phyloP scores from a whole-genome alignment of 1,284 basidiomycete genomes.

The Meira miltonrushii region DNA sequence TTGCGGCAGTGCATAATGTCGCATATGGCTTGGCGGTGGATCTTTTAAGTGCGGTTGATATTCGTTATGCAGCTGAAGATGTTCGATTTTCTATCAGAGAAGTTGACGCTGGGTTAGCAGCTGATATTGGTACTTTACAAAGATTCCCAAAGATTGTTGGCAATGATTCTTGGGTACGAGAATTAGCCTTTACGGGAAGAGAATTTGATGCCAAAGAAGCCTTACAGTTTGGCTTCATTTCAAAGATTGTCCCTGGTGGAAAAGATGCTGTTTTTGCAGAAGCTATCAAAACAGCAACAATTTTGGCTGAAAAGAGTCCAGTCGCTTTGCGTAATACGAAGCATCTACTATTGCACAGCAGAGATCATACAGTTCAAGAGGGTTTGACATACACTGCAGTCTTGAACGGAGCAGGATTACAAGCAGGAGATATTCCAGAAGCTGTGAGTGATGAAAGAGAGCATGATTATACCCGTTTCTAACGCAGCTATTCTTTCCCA shows the following conservation, averaged over 20 bases:
- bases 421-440: slow-evolving; percentile 61
- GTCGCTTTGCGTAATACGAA: slow-evolving; percentile 78
- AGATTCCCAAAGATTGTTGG: slow-evolving; percentile 74
- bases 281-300: slow-evolving; percentile 64
- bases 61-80: slow-evolving; percentile 67
- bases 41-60: slow-evolving; percentile 72
- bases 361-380: slow-evolving; percentile 73
- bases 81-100: slow-evolving; percentile 78
- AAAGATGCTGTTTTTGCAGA: slow-evolving; percentile 58
- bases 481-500: background rate
- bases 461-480: too few species aligned
- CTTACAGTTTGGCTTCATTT: slow-evolving; percentile 69
- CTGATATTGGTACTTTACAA: slow-evolving; percentile 84
- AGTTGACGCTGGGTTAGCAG: slow-evolving; percentile 81
- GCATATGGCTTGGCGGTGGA: slow-evolving; percentile 71
- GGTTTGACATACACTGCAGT: slow-evolving; percentile 72
- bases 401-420: slow-evolving; percentile 70
- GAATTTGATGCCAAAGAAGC: slow-evolving; percentile 70
- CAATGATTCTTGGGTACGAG: slow-evolving; percentile 71
- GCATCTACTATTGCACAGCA: slow-evolving; percentile 65
- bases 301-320: slow-evolving; percentile 73
- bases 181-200: slow-evolving; percentile 73
- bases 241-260: slow-evolving; percentile 67
- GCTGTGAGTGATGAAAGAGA: slow-evolving; percentile 35
- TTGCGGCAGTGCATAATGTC: slow-evolving; percentile 73